A percentile compares a stretch with the other conserved stretches of the same genome.
These are phyloP conservation scores for Firmiana major DNA, from an alignment of 345 rosid genomes.

Conservation along the genomic window DNA sequence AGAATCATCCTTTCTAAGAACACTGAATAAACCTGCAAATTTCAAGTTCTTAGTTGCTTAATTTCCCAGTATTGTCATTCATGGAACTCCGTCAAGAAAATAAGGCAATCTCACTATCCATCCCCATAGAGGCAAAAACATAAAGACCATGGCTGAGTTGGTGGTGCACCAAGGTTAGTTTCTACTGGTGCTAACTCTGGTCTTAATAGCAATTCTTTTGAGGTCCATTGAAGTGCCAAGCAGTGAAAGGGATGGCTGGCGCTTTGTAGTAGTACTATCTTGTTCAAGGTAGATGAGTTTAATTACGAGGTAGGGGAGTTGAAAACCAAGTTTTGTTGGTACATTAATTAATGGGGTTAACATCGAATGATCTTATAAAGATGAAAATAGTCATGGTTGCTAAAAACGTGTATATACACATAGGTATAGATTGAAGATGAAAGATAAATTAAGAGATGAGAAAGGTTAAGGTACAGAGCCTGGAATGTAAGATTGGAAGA, in stretches of 20 bases:
- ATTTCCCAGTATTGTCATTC: background rate
- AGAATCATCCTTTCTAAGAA: background rate
- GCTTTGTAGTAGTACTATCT: background rate
- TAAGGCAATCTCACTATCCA: background rate
- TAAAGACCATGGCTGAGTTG: background rate
- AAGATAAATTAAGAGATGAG: background rate
- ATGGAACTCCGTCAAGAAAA: background rate
- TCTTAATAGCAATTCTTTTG: background rate
- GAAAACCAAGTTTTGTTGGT: background rate
- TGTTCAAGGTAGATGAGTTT: background rate
- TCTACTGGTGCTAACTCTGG: background rate
- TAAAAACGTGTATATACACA: too few relatives aligned
- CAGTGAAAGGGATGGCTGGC: too few relatives aligned
- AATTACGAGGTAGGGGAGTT: background rate
- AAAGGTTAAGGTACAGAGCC: background rate
- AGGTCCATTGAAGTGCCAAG: background rate
- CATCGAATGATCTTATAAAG: too few relatives aligned
- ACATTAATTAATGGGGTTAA: too few relatives aligned
- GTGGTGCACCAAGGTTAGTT: background rate
- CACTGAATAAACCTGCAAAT: background rate
- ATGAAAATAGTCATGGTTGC: too few relatives aligned
- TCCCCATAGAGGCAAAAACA: background rate
- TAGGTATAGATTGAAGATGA: too few relatives aligned
- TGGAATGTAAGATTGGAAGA: too few relatives aligned
- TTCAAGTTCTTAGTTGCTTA: background rate